Evolutionary conservation across 2,329 filamentous ascomycete species (phyloP).

Genomic region (Rachicladosporium sp.): DNA sequence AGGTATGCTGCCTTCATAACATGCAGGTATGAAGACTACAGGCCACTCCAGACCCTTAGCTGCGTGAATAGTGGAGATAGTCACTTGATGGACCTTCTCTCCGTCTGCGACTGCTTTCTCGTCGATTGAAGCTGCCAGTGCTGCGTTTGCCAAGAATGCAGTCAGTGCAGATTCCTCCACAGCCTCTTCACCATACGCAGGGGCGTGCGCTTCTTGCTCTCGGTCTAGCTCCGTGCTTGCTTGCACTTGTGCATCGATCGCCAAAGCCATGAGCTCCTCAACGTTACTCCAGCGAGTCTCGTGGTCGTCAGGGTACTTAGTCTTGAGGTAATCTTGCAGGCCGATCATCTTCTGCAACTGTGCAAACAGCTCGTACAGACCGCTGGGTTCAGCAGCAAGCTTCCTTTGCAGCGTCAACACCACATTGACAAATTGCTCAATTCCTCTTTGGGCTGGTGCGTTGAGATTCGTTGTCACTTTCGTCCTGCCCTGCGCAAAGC

Average conservation of each 20-base stretch:
- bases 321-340: slow-evolving; percentile 57
- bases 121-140: slow-evolving; percentile 69
- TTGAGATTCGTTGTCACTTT: slow-evolving; percentile 43
- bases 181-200: slow-evolving; percentile 50
- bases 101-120: slow-evolving; percentile 46
- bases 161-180: slow-evolving; percentile 54
- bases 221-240: slow-evolving; percentile 9
- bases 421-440: slow-evolving; percentile 47
- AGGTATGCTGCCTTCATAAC: slow-evolving; percentile 82
- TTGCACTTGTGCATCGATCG: slow-evolving; percentile 48
- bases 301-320: slow-evolving; percentile 59
- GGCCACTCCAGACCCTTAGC: slow-evolving; percentile 97
- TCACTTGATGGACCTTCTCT: slow-evolving; percentile 51
- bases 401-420: slow-evolving; percentile 47
- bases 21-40: slow-evolving; percentile 80
- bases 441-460: slow-evolving; percentile 42
- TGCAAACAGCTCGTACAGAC: slow-evolving; percentile 29
- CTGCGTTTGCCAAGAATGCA: slow-evolving; percentile 78
- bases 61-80: slow-evolving; percentile 90
- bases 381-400: slow-evolving; percentile 31
- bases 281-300: slow-evolving; percentile 80
- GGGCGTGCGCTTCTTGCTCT: slow-evolving; percentile 44
- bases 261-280: slow-evolving; percentile 72
- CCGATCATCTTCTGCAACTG: slow-evolving; percentile 27
- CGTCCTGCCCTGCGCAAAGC: slow-evolving; percentile 40